These are phyloP conservation scores for Retiboletus flavoniger DNA, from an alignment of 1,284 basidiomycete genomes.

Conservation along the genomic window DNA sequence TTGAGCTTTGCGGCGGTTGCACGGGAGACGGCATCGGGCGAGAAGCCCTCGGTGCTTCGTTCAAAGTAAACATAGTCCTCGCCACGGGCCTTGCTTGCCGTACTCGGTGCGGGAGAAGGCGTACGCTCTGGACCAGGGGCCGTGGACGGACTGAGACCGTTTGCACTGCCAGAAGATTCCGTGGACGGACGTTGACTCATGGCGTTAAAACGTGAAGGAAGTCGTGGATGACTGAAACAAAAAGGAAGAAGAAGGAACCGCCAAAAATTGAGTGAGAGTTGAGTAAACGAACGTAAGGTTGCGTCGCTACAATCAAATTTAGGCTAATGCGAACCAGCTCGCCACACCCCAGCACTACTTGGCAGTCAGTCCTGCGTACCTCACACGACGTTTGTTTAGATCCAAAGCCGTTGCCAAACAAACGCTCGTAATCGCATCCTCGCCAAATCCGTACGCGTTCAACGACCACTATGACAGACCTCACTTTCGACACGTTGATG, in stretches of 20 bases:
- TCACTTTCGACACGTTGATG: slow-evolving; percentile 69
- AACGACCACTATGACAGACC: slow-evolving; percentile 55
- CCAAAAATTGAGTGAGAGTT: slow-evolving; percentile 17
- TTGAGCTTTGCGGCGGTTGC: slow-evolving; percentile 96
- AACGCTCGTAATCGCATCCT: slow-evolving; percentile 13
- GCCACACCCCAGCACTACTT: background rate
- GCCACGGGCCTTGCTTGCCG: slow-evolving; percentile 31
- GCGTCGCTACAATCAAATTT: slow-evolving; percentile 1
- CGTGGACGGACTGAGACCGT: slow-evolving; percentile 17
- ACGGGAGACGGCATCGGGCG: slow-evolving; percentile 85
- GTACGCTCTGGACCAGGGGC: slow-evolving; percentile 27
- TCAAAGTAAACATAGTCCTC: slow-evolving; percentile 95
- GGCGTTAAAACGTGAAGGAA: slow-evolving; percentile 9
- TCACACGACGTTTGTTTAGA: slow-evolving; percentile 31
- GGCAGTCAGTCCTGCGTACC: background rate
- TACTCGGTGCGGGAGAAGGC: slow-evolving; percentile 33
- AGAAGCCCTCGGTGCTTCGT: slow-evolving; percentile 80
- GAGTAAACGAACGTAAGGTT: slow-evolving; percentile 28
- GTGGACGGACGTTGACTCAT: slow-evolving; percentile 34
- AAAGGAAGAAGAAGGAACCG: slow-evolving; percentile 4
- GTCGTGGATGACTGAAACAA: slow-evolving; percentile 7
- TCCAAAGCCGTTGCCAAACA: slow-evolving; percentile 37
- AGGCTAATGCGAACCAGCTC: background rate
- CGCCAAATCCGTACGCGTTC: slow-evolving; percentile 10
- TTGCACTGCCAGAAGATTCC: slow-evolving; percentile 24